Evolutionary conservation across 164 flowering plant species (phyloP).

Genomic region (Santalum album): DNA sequence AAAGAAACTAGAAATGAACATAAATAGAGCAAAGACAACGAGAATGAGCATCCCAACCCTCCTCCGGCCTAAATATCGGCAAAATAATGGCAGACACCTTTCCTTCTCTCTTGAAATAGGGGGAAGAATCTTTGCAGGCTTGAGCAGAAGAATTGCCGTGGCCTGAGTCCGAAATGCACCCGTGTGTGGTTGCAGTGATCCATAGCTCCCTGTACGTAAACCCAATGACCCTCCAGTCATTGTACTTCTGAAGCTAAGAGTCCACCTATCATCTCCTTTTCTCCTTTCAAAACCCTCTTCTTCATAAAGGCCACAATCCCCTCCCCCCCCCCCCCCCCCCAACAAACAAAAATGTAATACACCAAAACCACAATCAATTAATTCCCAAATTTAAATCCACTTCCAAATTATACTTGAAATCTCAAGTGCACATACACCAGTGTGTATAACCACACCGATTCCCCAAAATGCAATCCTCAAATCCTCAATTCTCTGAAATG

Average conservation of each 20-base stretch:
- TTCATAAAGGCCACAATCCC: constrained; percentile 16
- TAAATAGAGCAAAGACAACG: constrained; percentile 43
- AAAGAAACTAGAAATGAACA: constrained; percentile 42
- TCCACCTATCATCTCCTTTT: constrained; percentile 40
- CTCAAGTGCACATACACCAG: too few relatives aligned
- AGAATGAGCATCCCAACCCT: constrained; percentile 69
- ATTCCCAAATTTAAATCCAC: too few relatives aligned
- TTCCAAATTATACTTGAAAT: too few relatives aligned
- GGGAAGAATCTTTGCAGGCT: constrained; percentile 47
- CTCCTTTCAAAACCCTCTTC: constrained; percentile 22
- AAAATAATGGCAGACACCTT: constrained; percentile 37
- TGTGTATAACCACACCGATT: too few relatives aligned
- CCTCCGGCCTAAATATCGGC: constrained; percentile 50
- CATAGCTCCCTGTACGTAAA: constrained; percentile 62
- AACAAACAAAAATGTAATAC: constrained; percentile 5
- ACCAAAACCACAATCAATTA: too few relatives aligned
- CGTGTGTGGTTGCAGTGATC: constrained; percentile 51
- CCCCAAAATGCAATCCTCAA: too few relatives aligned
- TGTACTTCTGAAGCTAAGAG: constrained; percentile 31
- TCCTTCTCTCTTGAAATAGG: constrained; percentile 66
- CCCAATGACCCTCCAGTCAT: constrained; percentile 91
- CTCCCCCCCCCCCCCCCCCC: constrained; percentile 2
- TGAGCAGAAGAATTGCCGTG: constrained; percentile 10
- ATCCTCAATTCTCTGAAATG: too few relatives aligned
- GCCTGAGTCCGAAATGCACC: constrained; percentile 22